Evolutionary conservation across 1,284 basidiomycete species (phyloP).

Genomic region (Amylostereum areolatum): DNA sequence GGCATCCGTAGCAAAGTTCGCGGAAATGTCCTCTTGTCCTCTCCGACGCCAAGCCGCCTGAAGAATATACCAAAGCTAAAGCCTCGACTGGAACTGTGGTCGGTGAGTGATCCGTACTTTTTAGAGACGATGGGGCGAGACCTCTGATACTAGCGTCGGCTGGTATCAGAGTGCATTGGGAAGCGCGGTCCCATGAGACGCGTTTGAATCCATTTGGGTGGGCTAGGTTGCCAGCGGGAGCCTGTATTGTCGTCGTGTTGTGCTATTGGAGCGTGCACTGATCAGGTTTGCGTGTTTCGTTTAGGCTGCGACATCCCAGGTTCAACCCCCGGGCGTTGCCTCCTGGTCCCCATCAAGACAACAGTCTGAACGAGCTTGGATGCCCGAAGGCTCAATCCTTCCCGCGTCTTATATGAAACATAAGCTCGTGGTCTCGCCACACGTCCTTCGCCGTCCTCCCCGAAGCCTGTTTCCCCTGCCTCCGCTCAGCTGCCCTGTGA

Average conservation of each 20-base stretch:
- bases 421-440: constrained; percentile 19
- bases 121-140: too few relatives aligned
- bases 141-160: too few relatives aligned
- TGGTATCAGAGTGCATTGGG: too few relatives aligned
- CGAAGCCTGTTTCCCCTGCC: constrained; percentile 2
- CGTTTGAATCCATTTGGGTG: too few relatives aligned
- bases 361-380: constrained; percentile 31
- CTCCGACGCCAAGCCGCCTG: constrained; percentile 49
- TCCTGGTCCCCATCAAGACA: constrained; percentile 37
- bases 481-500: constrained; percentile 1
- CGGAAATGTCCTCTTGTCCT: constrained; percentile 26
- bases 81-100: constrained; percentile 45
- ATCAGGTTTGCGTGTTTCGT: constrained; percentile 5
- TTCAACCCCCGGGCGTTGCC: constrained; percentile 34
- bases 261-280: neutral
- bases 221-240: too few relatives aligned
- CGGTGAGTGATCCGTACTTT: constrained; percentile 30
- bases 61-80: constrained; percentile 40
- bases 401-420: constrained; percentile 33
- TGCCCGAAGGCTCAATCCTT: constrained; percentile 47
- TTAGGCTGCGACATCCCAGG: constrained; percentile 25
- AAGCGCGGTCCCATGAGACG: too few relatives aligned
- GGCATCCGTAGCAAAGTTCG: constrained; percentile 4
- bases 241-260: neutral
- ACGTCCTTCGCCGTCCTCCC: neutral